Base-by-base conservation (phyloP, 768 basidiomycete genomes). In the Harrya chromipes region DNA sequence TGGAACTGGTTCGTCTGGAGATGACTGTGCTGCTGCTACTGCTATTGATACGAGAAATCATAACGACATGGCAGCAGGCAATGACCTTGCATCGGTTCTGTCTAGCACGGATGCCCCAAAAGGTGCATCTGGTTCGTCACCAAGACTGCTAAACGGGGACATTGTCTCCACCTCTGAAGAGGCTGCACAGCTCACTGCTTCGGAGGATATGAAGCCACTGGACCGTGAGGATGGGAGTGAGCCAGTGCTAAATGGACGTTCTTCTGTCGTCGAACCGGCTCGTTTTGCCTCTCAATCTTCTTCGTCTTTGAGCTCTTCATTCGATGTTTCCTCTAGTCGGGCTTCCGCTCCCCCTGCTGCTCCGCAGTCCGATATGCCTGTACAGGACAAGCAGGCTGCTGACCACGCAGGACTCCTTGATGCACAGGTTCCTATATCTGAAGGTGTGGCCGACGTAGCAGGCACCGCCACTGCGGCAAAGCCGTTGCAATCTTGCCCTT, bases 241-340 rank as follows among this genome's bases (percentile, higher is more conserved):
- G 29, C n/a, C 47, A 34, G 40, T 46, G 37, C 41, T 38, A 48
- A 46, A 37, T 49, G 57, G 56, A 45, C 53, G 52, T 51, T 57
- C 62, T 47, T 57, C 58, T 58, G 39, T 64, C 53, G 39, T 54
- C 48, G 63, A 63, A 58, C 63, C 62, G 56, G 64, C 70, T 64
- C 64, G 60, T 59, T 49, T 58, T 34, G 43, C 64, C 54, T 65
- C 65, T 44, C 60, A 62, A 10, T 65, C 68, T 54, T 63, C 65
- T 56, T 66, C 63, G 33, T 62, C 64, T 43, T 52, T 62, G 57
- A 69, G 62, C 54, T 60, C 64, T 49, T 66, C 70, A 44, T 67
- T 69, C 55, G 55, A 67, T 55, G 79, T 80, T 72, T 79, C 80
- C 64, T 72, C 72, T 67, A 71, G 73, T 66, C 70, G 69, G 61